Percentiles rank a stretch among this genome's conserved stretches.
These are phyloP conservation scores for Fagopyrum tataricum DNA, from an alignment of 148 eudicot species.

Conservation along the genomic window DNA sequence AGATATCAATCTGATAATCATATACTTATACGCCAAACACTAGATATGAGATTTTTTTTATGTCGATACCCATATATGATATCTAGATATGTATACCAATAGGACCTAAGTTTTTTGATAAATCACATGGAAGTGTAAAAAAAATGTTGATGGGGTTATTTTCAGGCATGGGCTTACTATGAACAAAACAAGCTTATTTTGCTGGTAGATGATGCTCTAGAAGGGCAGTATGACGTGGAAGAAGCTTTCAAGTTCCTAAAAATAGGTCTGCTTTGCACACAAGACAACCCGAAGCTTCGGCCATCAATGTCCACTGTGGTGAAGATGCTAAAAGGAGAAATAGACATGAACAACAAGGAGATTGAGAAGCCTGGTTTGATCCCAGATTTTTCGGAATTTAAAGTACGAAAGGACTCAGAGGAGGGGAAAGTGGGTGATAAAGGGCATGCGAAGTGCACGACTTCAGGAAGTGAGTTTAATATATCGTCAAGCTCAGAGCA, in stretches of 20 bases:
- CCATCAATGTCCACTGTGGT: constrained; percentile 44
- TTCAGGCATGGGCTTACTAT: constrained; percentile 35
- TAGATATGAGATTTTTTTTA: too few species aligned
- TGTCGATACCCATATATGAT: too few species aligned
- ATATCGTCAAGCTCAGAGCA: constrained; percentile 25
- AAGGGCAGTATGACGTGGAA: constrained; percentile 29
- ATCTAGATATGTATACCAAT: too few species aligned
- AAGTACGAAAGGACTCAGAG: constrained; percentile 4
- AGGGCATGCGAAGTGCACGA: background rate
- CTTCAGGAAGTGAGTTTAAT: constrained; percentile 16
- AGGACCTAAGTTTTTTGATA: background rate
- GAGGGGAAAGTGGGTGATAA: background rate
- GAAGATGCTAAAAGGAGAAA: constrained; percentile 35
- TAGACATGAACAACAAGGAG: constrained; percentile 10
- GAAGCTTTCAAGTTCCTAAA: constrained; percentile 40
- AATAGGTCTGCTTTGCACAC: constrained; percentile 49
- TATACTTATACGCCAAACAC: too few species aligned
- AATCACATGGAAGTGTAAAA: background rate
- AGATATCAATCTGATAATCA: too few species aligned
- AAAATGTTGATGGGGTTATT: background rate
- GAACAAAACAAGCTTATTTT: constrained; percentile 22
- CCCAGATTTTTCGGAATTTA: constrained; percentile 31
- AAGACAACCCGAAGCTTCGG: constrained; percentile 41
- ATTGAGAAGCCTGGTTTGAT: constrained; percentile 37
- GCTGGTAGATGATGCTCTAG: constrained; percentile 29